Conservation (phyloP, 139 green algal species). For the Coelastrella sp. region DNA sequence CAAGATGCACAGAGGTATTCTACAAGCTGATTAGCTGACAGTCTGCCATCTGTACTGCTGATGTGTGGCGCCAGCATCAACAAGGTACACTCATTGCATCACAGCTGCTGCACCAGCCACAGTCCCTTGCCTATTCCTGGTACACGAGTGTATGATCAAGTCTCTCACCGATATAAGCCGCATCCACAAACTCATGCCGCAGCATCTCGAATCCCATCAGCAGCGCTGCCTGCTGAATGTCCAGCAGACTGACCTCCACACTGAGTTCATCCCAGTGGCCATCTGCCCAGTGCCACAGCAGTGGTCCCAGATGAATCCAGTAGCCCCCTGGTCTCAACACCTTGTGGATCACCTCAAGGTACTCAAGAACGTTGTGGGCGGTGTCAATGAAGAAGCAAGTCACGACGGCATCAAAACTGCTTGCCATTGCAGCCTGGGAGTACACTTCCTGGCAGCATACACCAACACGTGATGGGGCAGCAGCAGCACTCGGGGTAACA, state of each 20-base stretch:
- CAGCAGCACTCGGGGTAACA: no score
- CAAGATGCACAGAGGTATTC: no score
- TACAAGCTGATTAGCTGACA: no score
- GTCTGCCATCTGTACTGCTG: no score
- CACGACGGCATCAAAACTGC: conserved; percentile 88
- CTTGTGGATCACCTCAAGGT: conserved; percentile 82
- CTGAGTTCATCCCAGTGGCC: conserved; percentile 61
- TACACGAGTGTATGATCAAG: no score
- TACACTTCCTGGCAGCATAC: conserved; percentile 90
- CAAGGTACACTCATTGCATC: no score
- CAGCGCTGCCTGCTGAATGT: conserved; percentile 68
- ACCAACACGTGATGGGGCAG: no score
- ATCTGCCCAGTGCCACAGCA: conserved; percentile 97
- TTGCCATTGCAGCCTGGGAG: conserved; percentile 51
- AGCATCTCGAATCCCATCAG: conserved; percentile 66
- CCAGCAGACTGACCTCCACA: conserved; percentile 83
- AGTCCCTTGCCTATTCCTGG: no score
- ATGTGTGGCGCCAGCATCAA: no score
- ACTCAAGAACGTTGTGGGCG: conserved; percentile 97
- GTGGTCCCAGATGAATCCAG: conserved; percentile 95
- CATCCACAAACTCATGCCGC: conserved; percentile 56
- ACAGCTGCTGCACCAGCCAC: no score
- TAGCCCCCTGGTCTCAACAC: conserved; percentile 71
- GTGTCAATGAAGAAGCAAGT: conserved; percentile 99
- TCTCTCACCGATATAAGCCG: conserved; percentile 71